phyloP scores from a whole-genome alignment of 495 filamentous ascomycete species.

The Ascodesmis nigricans region DNA sequence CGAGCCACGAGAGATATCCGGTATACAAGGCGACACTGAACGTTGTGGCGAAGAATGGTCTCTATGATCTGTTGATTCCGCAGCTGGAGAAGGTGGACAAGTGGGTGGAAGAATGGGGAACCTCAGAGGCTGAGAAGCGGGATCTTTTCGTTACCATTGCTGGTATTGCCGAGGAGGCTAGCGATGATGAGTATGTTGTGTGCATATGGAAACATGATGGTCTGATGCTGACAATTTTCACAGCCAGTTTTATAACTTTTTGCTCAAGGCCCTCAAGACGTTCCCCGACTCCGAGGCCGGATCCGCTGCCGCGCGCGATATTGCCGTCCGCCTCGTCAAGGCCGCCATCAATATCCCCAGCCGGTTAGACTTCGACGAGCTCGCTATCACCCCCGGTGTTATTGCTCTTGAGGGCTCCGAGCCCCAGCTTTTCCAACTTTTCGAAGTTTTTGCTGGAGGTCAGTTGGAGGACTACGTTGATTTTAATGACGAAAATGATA shows the following conservation, averaged over 20 bases:
- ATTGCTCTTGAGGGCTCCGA: slow-evolving; percentile 69
- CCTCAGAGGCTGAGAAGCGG: slow-evolving; percentile 56
- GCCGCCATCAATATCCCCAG: slow-evolving; percentile 49
- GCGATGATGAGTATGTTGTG: slow-evolving; percentile 44
- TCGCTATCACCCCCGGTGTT: slow-evolving; percentile 65
- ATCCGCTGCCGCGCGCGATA: slow-evolving; percentile 47
- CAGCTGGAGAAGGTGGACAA: slow-evolving; percentile 54
- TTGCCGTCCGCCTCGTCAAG: slow-evolving; percentile 66
- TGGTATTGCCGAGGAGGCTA: slow-evolving; percentile 51
- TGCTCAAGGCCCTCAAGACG: slow-evolving; percentile 62
- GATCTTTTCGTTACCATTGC: slow-evolving; percentile 59
- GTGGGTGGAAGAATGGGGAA: slow-evolving; percentile 70
- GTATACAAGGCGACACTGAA: slow-evolving; percentile 66
- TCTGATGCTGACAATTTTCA: slow-evolving; percentile 3
- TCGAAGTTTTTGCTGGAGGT: slow-evolving; percentile 87
- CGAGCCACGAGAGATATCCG: slow-evolving; percentile 62
- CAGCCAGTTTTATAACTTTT: slow-evolving; percentile 55
- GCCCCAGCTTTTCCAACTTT: slow-evolving; percentile 61
- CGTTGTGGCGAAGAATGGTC: slow-evolving; percentile 46
- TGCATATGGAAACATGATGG: slow-evolving; percentile 4
- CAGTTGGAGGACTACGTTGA: slow-evolving; percentile 84
- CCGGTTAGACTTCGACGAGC: slow-evolving; percentile 85
- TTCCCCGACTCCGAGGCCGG: slow-evolving; percentile 52
- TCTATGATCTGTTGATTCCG: slow-evolving; percentile 59
- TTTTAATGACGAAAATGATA: slow-evolving; percentile 64